A percentile compares a stretch with the other conserved stretches of the same genome.
Conservation (phyloP, 371 early-diverging fungal genomes). For the Rhizopus delemar region DNA sequence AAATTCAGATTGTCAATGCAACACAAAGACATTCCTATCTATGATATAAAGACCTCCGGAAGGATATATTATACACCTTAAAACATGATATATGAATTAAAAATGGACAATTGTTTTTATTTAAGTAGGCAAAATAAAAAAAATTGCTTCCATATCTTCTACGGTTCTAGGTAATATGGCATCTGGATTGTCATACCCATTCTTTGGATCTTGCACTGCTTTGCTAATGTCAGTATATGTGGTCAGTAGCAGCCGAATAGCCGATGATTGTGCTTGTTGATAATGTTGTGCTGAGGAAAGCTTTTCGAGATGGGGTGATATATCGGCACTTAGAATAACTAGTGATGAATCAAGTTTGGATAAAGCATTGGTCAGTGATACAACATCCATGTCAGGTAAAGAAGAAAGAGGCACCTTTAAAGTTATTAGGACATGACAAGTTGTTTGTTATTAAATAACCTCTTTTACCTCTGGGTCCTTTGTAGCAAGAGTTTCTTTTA, state of each 20-base stretch:
- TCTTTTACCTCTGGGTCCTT: slow-evolving; percentile 42
- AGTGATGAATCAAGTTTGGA: slow-evolving; percentile 71
- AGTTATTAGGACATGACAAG: not conserved
- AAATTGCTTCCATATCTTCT: slow-evolving; percentile 76
- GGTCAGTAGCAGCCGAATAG: slow-evolving; percentile 60
- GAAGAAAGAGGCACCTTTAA: slow-evolving; percentile 62
- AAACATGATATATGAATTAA: no score
- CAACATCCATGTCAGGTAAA: slow-evolving; percentile 59
- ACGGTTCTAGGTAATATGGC: slow-evolving; percentile 67
- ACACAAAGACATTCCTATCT: no score
- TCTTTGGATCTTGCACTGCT: slow-evolving; percentile 65
- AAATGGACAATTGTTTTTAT: not conserved
- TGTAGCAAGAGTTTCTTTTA: slow-evolving; percentile 34
- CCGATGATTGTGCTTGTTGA: slow-evolving; percentile 40
- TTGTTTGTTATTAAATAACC: not conserved
- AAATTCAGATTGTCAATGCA: no score
- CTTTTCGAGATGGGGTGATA: slow-evolving; percentile 51
- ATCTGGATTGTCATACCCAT: slow-evolving; percentile 66
- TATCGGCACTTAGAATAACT: slow-evolving; percentile 48
- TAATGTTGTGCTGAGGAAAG: slow-evolving; percentile 46
- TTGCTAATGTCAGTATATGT: slow-evolving; percentile 62
- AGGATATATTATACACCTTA: no score
- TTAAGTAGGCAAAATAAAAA: slow-evolving; percentile 51
- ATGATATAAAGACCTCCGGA: no score
- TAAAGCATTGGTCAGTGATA: slow-evolving; percentile 55